These are phyloP conservation scores for Oemleria cerasiformis DNA, from an alignment of 306 rosid genomes.

Conservation along the genomic window DNA sequence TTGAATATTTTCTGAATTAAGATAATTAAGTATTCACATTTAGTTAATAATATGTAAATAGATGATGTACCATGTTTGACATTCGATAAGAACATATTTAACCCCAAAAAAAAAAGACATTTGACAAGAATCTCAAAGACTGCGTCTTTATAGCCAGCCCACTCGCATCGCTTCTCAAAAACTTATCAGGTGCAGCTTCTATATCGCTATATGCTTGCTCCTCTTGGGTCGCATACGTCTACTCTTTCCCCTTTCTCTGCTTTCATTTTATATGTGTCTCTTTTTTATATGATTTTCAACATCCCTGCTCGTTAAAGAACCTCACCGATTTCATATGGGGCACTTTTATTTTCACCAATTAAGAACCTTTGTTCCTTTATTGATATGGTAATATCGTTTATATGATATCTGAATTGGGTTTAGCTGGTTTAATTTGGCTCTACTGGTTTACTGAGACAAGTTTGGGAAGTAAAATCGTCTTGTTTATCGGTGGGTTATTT, in stretches of 20 bases:
- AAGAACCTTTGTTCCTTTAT: background rate
- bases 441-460: background rate
- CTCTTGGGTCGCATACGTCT: background rate
- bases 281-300: background rate
- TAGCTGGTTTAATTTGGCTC: background rate
- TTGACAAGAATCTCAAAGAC: background rate
- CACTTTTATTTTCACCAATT: background rate
- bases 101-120: no score
- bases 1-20: no score
- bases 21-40: no score
- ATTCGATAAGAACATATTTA: background rate
- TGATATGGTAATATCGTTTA: background rate
- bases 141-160: background rate
- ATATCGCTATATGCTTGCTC: background rate
- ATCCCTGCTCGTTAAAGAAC: background rate
- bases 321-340: background rate
- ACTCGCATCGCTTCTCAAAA: background rate
- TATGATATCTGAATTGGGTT: constrained; percentile 1
- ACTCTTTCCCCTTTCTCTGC: background rate
- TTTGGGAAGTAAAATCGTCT: background rate
- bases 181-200: background rate
- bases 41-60: no score
- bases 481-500: background rate
- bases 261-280: background rate
- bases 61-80: no score